Conservation (phyloP, 2,329 filamentous ascomycete genomes). For the Calonectria pseudoreteaudii region DNA sequence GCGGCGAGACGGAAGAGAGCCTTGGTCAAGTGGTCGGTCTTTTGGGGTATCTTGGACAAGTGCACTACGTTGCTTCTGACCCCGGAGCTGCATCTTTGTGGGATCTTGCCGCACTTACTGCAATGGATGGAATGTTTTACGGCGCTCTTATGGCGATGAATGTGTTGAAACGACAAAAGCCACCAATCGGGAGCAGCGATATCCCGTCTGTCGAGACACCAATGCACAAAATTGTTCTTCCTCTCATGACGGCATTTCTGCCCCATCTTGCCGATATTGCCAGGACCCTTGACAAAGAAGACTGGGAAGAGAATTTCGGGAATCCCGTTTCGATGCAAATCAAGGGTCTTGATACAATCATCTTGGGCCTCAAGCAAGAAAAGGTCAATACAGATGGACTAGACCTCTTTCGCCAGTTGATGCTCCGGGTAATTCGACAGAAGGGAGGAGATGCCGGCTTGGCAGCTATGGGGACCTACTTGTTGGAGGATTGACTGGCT, state of each 20-base stretch:
- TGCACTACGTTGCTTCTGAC: background rate
- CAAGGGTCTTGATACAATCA: background rate
- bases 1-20: background rate
- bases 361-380: background rate
- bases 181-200: background rate
- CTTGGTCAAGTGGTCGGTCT: background rate
- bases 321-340: background rate
- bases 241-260: background rate
- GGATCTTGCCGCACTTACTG: background rate
- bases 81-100: background rate
- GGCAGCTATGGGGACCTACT: background rate
- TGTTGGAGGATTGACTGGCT: background rate
- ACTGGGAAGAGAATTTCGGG: background rate
- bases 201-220: background rate
- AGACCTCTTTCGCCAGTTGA: background rate
- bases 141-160: background rate
- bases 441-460: background rate
- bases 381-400: background rate
- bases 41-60: background rate
- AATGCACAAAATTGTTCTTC: background rate
- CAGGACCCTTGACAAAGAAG: background rate
- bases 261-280: background rate
- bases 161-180: background rate
- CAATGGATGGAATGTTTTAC: constrained; percentile 2
- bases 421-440: background rate